Base-by-base conservation (phyloP, 179 eudicot species). In the Corrigiola litoralis region DNA sequence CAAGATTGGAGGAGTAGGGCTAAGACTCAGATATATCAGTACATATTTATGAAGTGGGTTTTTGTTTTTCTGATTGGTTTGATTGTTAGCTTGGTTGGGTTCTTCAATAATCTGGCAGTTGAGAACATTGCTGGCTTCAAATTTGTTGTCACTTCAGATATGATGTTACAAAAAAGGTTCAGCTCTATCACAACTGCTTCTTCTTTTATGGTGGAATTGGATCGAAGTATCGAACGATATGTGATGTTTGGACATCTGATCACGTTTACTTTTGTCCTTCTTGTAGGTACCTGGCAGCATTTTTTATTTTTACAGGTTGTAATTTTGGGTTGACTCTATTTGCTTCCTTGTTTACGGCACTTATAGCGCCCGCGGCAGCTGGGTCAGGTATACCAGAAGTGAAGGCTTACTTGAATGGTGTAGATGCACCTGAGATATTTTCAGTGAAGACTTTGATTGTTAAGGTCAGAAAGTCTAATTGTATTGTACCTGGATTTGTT, bases 341-440 rank as follows among this genome's bases (percentile, higher is more conserved):
- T 71, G 82, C 98, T 11, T 76, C 89, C 61, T 7, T 78, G 33
- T 77, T 92, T 33, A 87, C 96, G 37, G 85, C 81, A 45, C 73
- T 87, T 61, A 58, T 89, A 65, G 78, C 96, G 3, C 98, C 96
- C 10, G 89, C 83, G 44, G 91, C 98, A 33, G 95, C 96, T 75
- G 98, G 98, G 57, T 87, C 98, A 9, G 98, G 98, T 37, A 85
- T 92, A 64, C 96, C 98, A 1, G 98, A 92, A 81, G 88, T 92
- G 31, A 92, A 92, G 81, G 98, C 95, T 45, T 92, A 87, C 78
- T 72, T 89, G 70, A 92, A 92, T 68, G 98, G 98, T 14, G 94
- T 92, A 37, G 98, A 92, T 68, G 89, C 89, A 1, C 96, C 97
- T 6, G 86, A 75, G 44, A 79, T 89, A 68, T 89, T 84, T 73